Conservation (phyloP, 2,329 filamentous ascomycete genomes). For the Trematosphaeria pertusa region DNA sequence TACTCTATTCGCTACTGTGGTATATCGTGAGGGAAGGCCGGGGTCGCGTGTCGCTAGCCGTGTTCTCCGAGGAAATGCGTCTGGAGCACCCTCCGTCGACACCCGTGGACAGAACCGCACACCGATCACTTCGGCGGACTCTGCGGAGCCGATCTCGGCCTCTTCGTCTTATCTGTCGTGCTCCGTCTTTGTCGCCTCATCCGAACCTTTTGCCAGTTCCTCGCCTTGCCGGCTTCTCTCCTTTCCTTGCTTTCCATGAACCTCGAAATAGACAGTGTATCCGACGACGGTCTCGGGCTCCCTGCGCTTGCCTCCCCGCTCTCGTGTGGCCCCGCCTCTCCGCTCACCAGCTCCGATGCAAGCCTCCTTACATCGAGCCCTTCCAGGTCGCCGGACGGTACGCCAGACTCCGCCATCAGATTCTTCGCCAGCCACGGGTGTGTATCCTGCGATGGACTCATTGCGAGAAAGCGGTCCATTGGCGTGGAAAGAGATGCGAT, state of each 20-base stretch:
- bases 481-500: slow-evolving; percentile 39
- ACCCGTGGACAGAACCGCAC: too few species aligned
- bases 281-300: slow-evolving; percentile 41
- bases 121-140: too few species aligned
- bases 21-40: too few species aligned
- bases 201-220: slow-evolving; percentile 31
- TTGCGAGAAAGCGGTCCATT: slow-evolving; percentile 30
- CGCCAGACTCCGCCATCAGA: slow-evolving; percentile 12
- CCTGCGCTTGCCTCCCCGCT: slow-evolving; percentile 24
- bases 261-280: slow-evolving; percentile 32
- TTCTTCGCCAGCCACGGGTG: slow-evolving; percentile 21
- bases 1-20: too few species aligned
- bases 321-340: slow-evolving; percentile 16
- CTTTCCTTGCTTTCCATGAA: slow-evolving; percentile 21
- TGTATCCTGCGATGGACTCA: slow-evolving; percentile 24
- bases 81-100: too few species aligned
- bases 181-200: slow-evolving; percentile 29
- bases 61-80: too few species aligned
- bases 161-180: slow-evolving; percentile 14
- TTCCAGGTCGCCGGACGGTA: slow-evolving; percentile 25
- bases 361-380: slow-evolving; percentile 30
- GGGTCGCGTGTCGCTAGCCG: too few species aligned
- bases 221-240: slow-evolving; percentile 17
- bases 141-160: not conserved
- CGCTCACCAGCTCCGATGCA: slow-evolving; percentile 32